These are phyloP conservation scores for Blastocystis sp. DNA, from an alignment of 352 stramenopile genomes.

Conservation along the genomic window DNA sequence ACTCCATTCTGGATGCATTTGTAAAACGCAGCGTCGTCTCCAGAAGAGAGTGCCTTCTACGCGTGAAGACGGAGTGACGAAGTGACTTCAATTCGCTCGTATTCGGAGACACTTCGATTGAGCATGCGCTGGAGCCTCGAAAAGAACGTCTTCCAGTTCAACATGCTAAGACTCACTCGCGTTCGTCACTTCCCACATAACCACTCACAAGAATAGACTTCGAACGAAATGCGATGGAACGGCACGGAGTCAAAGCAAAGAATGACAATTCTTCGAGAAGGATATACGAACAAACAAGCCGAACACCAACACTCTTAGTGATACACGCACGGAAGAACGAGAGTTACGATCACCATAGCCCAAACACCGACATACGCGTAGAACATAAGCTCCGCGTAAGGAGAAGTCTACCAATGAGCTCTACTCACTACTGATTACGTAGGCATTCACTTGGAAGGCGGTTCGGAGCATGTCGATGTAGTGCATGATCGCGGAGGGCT, in stretches of 20 bases:
- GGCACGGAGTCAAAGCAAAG: background rate
- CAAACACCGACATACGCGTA: constrained; percentile 8
- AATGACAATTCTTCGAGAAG: background rate
- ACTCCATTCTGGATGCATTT: constrained; percentile 9
- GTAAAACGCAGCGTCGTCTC: constrained; percentile 42
- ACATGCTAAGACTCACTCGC: background rate
- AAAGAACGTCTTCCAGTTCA: constrained; percentile 7
- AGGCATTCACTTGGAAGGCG: background rate
- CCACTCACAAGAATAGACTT: no score
- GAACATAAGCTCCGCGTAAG: constrained; percentile 13
- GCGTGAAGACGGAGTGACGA: background rate
- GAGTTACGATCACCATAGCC: background rate
- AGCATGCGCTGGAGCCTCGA: background rate
- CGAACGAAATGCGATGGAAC: background rate
- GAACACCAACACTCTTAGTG: background rate
- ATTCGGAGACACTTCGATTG: background rate
- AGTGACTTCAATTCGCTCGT: background rate
- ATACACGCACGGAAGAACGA: background rate
- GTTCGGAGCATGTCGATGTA: background rate
- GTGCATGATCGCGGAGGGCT: background rate
- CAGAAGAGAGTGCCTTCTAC: constrained; percentile 8
- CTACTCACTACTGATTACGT: background rate
- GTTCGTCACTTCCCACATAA: no score
- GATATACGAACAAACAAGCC: background rate
- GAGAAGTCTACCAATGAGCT: constrained; percentile 7